A percentile compares a stretch with the other conserved stretches of the same genome.
phyloP scores from a whole-genome alignment of 2,329 filamentous ascomycete species.

The Pseudogymnoascus sp. region DNA sequence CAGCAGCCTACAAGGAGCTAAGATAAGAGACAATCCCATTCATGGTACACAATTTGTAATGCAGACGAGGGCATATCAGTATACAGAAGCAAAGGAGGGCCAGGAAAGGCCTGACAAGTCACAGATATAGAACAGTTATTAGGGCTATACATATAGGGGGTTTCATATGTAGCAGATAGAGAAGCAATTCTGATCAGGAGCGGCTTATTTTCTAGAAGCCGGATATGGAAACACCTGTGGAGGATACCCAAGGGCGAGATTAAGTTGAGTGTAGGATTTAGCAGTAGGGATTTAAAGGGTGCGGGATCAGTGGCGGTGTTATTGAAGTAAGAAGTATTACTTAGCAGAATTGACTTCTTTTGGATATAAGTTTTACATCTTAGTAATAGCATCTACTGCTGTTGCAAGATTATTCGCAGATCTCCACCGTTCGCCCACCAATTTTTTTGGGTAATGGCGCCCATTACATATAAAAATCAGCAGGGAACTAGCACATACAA shows the following conservation, averaged over 20 bases:
- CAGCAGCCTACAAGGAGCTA: slow-evolving; percentile 24
- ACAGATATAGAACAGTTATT: slow-evolving; percentile 24
- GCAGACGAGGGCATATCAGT: slow-evolving; percentile 20
- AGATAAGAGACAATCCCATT: too few relatives aligned
- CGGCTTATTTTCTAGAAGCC: slow-evolving; percentile 13
- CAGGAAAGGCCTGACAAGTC: slow-evolving; percentile 10
- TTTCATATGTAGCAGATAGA: background rate
- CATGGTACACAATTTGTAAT: slow-evolving; percentile 14
- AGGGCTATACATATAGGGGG: slow-evolving; percentile 14
- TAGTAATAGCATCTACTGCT: too few relatives aligned
- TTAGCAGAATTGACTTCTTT: background rate
- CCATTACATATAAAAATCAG: too few relatives aligned
- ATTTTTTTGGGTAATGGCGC: too few relatives aligned
- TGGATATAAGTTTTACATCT: too few relatives aligned
- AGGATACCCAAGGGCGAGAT: slow-evolving; percentile 28
- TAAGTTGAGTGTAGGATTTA: slow-evolving; percentile 18
- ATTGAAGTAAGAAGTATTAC: background rate
- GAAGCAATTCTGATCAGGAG: slow-evolving; percentile 14
- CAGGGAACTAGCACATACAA: background rate
- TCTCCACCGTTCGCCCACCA: too few relatives aligned
- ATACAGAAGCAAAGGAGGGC: slow-evolving; percentile 24
- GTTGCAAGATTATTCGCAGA: too few relatives aligned
- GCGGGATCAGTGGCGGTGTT: slow-evolving; percentile 14
- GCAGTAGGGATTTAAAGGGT: slow-evolving; percentile 21
- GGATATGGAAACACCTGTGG: slow-evolving; percentile 23